Evolutionary conservation across 2,329 filamentous ascomycete species (phyloP).

Genomic region (Ophiostoma quercus): DNA sequence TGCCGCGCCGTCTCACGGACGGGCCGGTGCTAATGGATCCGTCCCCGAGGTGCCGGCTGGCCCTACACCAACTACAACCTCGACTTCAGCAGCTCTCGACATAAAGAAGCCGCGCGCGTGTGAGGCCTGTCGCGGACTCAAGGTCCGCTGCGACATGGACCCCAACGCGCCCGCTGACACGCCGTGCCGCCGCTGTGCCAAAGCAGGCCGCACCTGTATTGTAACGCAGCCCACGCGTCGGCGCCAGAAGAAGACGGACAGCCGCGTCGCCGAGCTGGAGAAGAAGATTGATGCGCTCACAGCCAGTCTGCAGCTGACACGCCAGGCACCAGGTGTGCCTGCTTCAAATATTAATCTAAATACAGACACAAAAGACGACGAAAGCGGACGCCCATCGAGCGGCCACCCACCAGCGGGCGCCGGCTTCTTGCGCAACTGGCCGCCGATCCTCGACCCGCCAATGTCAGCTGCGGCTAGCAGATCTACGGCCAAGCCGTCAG

Average conservation of each 20-base stretch:
- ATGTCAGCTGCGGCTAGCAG: not conserved
- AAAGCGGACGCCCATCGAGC: not conserved
- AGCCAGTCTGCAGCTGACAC: constrained; percentile 63
- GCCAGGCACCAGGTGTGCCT: constrained; percentile 23
- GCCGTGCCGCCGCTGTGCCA: constrained; percentile 69
- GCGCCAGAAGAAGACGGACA: constrained; percentile 87
- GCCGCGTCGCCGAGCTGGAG: constrained; percentile 81
- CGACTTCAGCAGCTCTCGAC: constrained; percentile 35
- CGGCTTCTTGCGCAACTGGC: not conserved
- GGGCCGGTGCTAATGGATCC: not conserved
- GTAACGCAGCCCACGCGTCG: constrained; percentile 71
- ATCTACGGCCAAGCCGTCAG: not conserved
- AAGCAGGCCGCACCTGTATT: constrained; percentile 70
- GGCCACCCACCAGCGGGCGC: not conserved
- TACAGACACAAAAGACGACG: not conserved
- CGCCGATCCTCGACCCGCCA: not conserved
- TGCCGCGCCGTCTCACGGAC: not conserved
- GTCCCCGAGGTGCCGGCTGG: not conserved
- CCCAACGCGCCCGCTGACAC: constrained; percentile 51
- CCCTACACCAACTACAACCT: not conserved
- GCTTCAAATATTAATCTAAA: not conserved
- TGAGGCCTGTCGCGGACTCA: constrained; percentile 68
- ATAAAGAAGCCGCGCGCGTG: constrained; percentile 66
- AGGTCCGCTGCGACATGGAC: constrained; percentile 81
- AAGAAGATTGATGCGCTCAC: constrained; percentile 88